phyloP scores from a whole-genome alignment of 202 grass and related monocot genomes.

The Elaeis oleifera region DNA sequence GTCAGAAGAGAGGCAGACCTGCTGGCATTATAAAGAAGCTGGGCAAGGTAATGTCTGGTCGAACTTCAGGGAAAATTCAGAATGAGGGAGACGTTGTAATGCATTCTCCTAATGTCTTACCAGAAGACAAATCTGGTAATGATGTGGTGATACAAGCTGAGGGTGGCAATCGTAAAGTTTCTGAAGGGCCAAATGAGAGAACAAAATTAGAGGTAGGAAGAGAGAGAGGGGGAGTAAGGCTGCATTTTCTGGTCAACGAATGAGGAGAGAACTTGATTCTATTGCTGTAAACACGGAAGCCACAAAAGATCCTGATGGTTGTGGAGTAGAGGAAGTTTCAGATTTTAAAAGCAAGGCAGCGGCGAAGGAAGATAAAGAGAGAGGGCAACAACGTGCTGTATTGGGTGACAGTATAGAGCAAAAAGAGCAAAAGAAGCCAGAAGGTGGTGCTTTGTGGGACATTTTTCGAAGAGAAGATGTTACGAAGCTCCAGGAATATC shows the following conservation, averaged over 20 bases:
- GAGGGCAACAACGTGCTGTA: not conserved
- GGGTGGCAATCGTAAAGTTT: not conserved
- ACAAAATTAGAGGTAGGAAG: not conserved
- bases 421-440: constrained; percentile 1
- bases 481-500: constrained; percentile 48
- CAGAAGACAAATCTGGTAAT: not conserved
- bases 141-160: not conserved
- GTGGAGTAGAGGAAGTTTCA: too few species aligned
- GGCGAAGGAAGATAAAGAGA: not conserved
- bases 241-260: too few species aligned
- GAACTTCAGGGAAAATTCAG: too few species aligned
- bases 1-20: not conserved
- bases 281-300: too few species aligned
- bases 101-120: too few species aligned
- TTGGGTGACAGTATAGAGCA: constrained; percentile 1
- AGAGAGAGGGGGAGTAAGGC: not conserved
- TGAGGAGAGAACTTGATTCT: too few species aligned
- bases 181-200: not conserved
- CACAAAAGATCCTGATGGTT: not conserved
- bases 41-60: too few species aligned
- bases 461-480: constrained; percentile 79
- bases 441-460: constrained; percentile 68
- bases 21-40: too few species aligned
- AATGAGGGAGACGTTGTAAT: too few species aligned
- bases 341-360: not conserved